Conservation (phyloP, 306 rosid species). For the Casuarina cunninghamiana region DNA sequence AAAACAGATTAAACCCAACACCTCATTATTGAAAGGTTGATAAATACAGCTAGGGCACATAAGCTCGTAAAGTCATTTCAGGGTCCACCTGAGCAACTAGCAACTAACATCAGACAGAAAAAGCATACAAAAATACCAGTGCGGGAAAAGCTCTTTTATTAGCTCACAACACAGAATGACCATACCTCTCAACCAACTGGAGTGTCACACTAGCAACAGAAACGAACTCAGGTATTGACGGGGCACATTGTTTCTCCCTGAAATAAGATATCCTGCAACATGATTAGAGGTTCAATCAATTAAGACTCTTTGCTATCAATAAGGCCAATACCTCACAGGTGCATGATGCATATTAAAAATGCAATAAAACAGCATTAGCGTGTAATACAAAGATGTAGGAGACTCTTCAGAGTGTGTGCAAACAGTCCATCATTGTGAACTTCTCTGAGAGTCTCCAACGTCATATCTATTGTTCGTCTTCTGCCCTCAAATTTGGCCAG, state of each 20-base stretch:
- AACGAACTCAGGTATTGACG: constrained; percentile 41
- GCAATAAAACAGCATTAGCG: neutral
- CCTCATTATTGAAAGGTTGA: neutral
- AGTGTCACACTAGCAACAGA: constrained; percentile 38
- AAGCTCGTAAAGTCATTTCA: neutral
- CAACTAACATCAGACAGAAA: neutral
- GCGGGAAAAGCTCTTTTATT: neutral
- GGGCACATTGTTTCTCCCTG: constrained; percentile 30
- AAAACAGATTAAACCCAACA: neutral
- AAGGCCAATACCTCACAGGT: neutral
- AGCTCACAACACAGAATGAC: constrained; percentile 6
- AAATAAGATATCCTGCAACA: constrained; percentile 47
- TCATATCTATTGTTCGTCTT: no score
- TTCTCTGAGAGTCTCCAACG: neutral
- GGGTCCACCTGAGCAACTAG: neutral
- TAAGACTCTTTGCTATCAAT: neutral
- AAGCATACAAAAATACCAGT: neutral
- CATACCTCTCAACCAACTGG: constrained; percentile 44
- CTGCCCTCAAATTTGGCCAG: neutral
- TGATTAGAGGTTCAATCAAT: constrained; percentile 26
- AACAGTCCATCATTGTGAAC: neutral
- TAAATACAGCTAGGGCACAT: neutral
- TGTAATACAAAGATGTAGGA: neutral
- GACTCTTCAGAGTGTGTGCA: neutral
- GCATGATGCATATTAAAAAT: neutral